phyloP scores from a whole-genome alignment of 805 yeast genomes.

The Kluyveromyces nonfermentans region DNA sequence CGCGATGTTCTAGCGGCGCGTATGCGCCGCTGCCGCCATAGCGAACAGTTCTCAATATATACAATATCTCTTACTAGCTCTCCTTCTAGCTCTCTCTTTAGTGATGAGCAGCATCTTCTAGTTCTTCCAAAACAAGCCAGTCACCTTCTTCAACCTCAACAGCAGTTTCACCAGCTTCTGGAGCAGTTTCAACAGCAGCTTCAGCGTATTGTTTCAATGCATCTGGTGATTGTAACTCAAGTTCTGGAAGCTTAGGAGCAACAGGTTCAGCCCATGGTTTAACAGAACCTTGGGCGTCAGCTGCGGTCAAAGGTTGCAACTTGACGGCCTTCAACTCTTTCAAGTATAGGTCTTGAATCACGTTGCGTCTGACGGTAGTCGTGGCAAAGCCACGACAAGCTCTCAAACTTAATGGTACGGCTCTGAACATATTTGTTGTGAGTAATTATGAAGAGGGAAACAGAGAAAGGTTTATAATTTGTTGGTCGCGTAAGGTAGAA shows the following conservation, averaged over 20 bases:
- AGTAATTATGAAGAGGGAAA: too few species aligned
- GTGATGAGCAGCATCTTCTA: conserved; percentile 35
- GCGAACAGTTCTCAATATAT: too few species aligned
- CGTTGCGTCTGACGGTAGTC: conserved; percentile 35
- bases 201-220: conserved; percentile 61
- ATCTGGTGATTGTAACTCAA: conserved; percentile 58
- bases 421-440: conserved; percentile 1
- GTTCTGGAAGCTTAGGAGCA: conserved; percentile 64
- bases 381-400: conserved; percentile 25
- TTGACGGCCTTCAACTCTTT: conserved; percentile 83
- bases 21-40: too few species aligned
- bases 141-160: conserved; percentile 38
- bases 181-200: conserved; percentile 65
- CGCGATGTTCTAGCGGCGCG: too few species aligned
- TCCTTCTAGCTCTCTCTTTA: not conserved
- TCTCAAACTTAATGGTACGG: conserved; percentile 3
- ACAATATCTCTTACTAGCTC: too few species aligned
- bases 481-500: too few species aligned
- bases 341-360: conserved; percentile 77
- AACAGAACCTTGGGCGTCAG: conserved; percentile 70
- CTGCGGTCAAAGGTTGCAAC: conserved; percentile 64
- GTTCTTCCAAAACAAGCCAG: conserved; percentile 75
- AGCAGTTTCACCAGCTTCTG: conserved; percentile 39
- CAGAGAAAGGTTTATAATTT: too few species aligned
- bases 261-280: conserved; percentile 77